phyloP scores from a whole-genome alignment of 495 filamentous ascomycete species.

The Chlorociboria aeruginascens region DNA sequence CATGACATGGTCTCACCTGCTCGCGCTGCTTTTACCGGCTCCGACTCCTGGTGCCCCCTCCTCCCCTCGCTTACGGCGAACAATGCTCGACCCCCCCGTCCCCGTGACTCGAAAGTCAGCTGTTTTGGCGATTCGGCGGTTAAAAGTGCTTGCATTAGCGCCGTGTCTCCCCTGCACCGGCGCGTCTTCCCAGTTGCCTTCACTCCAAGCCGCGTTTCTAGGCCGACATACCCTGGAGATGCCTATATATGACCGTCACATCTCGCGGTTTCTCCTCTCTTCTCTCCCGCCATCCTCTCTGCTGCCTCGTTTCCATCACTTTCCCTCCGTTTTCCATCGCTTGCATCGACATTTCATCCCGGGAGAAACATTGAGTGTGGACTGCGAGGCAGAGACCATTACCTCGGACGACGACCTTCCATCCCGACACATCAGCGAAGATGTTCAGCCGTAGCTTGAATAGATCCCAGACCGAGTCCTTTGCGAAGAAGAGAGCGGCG shows the following conservation, averaged over 20 bases:
- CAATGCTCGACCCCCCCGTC: no score
- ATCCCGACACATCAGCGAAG: background rate
- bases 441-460: constrained; percentile 20
- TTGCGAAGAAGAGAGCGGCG: constrained; percentile 11
- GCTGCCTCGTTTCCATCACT: background rate
- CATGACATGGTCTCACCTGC: no score
- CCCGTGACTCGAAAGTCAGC: no score
- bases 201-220: constrained; percentile 4
- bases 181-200: background rate
- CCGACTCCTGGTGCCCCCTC: no score
- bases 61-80: no score
- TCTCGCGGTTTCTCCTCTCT: background rate
- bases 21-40: no score
- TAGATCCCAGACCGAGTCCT: constrained; percentile 19
- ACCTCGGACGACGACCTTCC: background rate
- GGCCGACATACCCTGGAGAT: background rate
- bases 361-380: background rate
- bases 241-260: constrained; percentile 1
- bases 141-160: no score
- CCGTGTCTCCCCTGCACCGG: no score
- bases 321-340: background rate
- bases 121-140: no score
- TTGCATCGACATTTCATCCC: background rate
- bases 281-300: background rate
- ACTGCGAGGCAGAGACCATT: background rate